Evolutionary conservation across 2,329 filamentous ascomycete genomes (phyloP).

Genomic region (Pezicula neosporulosa): DNA sequence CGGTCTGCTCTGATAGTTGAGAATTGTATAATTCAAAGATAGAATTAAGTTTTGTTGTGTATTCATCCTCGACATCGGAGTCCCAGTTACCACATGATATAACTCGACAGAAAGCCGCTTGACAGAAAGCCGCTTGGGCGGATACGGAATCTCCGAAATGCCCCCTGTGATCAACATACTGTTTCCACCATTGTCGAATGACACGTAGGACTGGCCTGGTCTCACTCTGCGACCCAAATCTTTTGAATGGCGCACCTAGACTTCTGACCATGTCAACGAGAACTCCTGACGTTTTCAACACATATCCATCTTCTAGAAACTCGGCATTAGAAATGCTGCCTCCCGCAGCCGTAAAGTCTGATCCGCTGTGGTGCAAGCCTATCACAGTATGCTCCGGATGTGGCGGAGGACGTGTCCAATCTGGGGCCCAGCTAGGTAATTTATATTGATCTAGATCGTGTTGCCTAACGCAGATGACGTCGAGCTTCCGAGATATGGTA

Average conservation of each 20-base stretch:
- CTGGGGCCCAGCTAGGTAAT: constrained; percentile 22
- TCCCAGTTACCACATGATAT: constrained; percentile 23
- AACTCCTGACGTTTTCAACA: constrained; percentile 14
- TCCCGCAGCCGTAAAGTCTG: constrained; percentile 11
- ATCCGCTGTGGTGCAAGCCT: constrained; percentile 17
- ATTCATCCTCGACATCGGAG: constrained; percentile 8
- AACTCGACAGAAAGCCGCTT: constrained; percentile 14
- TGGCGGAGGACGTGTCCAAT: constrained; percentile 18
- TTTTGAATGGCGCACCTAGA: constrained; percentile 12
- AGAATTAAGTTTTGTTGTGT: constrained; percentile 13
- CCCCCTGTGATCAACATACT: constrained; percentile 9
- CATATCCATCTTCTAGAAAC: constrained; percentile 14
- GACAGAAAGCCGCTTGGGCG: constrained; percentile 14
- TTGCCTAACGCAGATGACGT: constrained; percentile 24
- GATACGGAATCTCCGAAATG: constrained; percentile 6
- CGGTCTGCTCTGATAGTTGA: constrained; percentile 5
- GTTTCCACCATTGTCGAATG: constrained; percentile 24
- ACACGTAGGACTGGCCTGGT: constrained; percentile 9
- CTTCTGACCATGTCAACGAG: constrained; percentile 17
- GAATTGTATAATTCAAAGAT: constrained; percentile 13
- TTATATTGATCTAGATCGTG: constrained; percentile 6
- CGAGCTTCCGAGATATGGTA: constrained; percentile 12
- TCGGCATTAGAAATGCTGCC: constrained; percentile 7
- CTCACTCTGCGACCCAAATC: constrained; percentile 10
- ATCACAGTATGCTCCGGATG: constrained; percentile 10